Conservation (phyloP, 345 rosid species). For the Salix brachista region DNA sequence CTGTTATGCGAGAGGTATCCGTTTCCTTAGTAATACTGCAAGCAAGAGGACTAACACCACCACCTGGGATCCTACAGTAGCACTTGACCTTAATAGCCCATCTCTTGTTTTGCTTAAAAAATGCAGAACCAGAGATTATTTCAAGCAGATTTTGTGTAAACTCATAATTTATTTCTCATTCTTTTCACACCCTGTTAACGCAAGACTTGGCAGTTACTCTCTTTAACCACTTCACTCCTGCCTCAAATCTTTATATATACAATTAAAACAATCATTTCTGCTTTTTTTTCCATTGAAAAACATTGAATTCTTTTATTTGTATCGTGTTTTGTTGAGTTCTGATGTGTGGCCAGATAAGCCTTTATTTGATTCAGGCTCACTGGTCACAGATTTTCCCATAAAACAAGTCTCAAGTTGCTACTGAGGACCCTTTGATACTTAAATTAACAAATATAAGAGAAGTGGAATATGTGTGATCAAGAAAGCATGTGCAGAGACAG, state of each 20-base stretch:
- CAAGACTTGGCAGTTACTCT: constrained; percentile 40
- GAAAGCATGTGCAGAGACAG: no score
- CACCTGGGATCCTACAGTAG: constrained; percentile 45
- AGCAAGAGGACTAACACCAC: constrained; percentile 14
- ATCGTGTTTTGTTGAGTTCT: constrained; percentile 38
- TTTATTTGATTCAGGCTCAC: constrained; percentile 30
- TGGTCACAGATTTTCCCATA: no score
- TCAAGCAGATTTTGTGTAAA: constrained; percentile 52
- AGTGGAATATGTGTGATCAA: no score
- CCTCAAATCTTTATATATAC: constrained; percentile 44
- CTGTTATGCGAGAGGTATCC: constrained; percentile 27
- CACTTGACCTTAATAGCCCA: constrained; percentile 43
- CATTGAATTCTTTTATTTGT: constrained; percentile 29
- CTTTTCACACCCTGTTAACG: constrained; percentile 41
- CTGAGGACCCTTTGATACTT: no score
- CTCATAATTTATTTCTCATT: constrained; percentile 44
- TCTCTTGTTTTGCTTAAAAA: constrained; percentile 48
- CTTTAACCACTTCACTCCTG: constrained; percentile 32
- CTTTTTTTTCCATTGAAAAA: constrained; percentile 9
- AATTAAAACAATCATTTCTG: constrained; percentile 43
- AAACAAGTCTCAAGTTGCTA: not conserved
- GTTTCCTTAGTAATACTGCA: constrained; percentile 21
- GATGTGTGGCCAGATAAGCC: constrained; percentile 40
- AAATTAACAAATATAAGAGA: no score
- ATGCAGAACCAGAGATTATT: constrained; percentile 38